Evolutionary conservation across 805 yeast genomes (phyloP), one percentile per base, ranked within the genome.

Genomic region (Candida easanensis): DNA sequence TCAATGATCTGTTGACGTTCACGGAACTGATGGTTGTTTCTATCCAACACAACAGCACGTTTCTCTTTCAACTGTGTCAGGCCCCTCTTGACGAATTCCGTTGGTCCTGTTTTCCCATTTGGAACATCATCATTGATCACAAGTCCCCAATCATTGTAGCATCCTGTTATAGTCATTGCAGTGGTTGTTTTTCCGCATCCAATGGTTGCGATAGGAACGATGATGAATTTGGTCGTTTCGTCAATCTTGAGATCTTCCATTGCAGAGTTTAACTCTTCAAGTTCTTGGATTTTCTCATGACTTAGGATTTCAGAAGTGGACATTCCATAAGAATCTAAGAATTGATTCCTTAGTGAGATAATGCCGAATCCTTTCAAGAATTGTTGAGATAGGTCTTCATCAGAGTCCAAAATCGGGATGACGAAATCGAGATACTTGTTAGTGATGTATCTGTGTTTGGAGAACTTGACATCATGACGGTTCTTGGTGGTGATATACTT

Each of bases 101-200:
- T 61, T 44, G 72, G 75, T n/a, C 73, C 70, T 6, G 69, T 67
- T 45, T 64, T 68, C 0, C 69, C 63, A 17, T 70, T 70, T 5
- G 69, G 65, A 19, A 86, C 69, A 51, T 86, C 78, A 63, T 91
- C 98, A 64, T 88, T 93, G 60, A 88, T 96, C 10, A 86, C 70
- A 53, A 82, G 85, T 0, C 76, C 82, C 83, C 95, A 84, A 0
- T 66, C 58, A 1, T 57, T 51, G 42, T 69, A 81, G 9, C 90
- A 61, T 9, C 70, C 56, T 0, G 56, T 48, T 32, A 93, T 66
- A 0, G 90, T 80, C 27, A 77, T 59, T 5, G 86, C 78, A 0
- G 86, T 76, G 0, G 97, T 88, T 0, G 97, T 89, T 59, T 93
- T 93, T 7, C 99, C 99, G 63, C 97, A 88, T 0, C 98, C 98